phyloP scores from a whole-genome alignment of 805 yeast genomes.

The Tetrapisispora arboricola region DNA sequence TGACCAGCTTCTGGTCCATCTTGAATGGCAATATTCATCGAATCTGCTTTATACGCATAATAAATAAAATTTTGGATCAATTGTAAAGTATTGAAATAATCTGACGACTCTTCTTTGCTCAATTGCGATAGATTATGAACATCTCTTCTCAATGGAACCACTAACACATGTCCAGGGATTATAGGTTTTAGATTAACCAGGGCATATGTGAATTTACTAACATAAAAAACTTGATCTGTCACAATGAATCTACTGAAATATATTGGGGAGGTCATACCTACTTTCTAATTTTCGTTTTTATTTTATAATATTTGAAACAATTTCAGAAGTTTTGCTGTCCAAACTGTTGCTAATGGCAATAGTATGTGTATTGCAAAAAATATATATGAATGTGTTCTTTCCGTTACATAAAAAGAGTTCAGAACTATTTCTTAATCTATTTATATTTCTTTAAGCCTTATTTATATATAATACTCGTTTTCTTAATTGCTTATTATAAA shows the following conservation, averaged over 20 bases:
- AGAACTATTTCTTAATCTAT: too few species aligned
- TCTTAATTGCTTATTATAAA: too few species aligned
- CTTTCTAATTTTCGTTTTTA: too few species aligned
- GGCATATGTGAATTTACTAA: slow-evolving; percentile 62
- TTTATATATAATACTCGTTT: too few species aligned
- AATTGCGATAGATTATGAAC: slow-evolving; percentile 58
- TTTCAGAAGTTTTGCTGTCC: too few species aligned
- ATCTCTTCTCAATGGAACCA: slow-evolving; percentile 68
- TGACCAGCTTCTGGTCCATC: slow-evolving; percentile 97
- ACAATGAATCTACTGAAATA: slow-evolving; percentile 27
- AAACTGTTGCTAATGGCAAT: too few species aligned
- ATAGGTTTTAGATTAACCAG: slow-evolving; percentile 87
- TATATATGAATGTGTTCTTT: too few species aligned
- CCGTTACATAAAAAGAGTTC: too few species aligned
- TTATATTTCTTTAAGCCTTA: too few species aligned
- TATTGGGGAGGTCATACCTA: slow-evolving; percentile 12
- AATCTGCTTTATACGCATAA: slow-evolving; percentile 61
- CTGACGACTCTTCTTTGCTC: slow-evolving; percentile 59
- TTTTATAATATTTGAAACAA: too few species aligned
- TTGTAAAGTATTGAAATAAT: slow-evolving; percentile 71
- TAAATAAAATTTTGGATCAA: slow-evolving; percentile 58
- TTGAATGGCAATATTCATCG: slow-evolving; percentile 85
- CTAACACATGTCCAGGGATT: slow-evolving; percentile 86
- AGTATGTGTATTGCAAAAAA: too few species aligned
- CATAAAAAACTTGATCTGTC: slow-evolving; percentile 29